Evolutionary conservation across 768 basidiomycete genomes (phyloP), one percentile per base, ranked within the genome.

Genomic region (Mycena polygramma): DNA sequence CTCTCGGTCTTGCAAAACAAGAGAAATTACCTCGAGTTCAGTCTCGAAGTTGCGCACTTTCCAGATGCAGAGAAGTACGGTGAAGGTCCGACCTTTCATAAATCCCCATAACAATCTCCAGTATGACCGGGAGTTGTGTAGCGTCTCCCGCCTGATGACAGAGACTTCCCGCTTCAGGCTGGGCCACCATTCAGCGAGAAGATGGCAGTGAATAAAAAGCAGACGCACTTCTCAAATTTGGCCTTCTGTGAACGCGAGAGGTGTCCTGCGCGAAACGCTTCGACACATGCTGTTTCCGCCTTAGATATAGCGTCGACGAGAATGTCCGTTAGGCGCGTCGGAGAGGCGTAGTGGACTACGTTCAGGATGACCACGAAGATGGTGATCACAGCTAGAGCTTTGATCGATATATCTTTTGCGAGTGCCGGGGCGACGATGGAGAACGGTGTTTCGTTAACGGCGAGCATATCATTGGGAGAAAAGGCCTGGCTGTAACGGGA

Each of bases 121-220:
- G 10, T 7, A 5, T 7, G 65, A 66, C 1, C 49, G 57, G 20
- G 65, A 66, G 39, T 51, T 51, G n/a, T 20, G 46, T 0, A 66
- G 37, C 24, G 15, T 58, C 26, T 17, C 37, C n/a, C 37, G 20
- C 19, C 37, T 43, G 15, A 57, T 48, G 2, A 4, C 24, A 0
- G 64, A 66, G 0, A 66, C 64, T 20, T 58, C 51, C 45, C 22
- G 37, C 37, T 66, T 55, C 4, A 66, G 64, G 2, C 64, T 66
- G 26, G 39, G 6, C 0, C 2, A 17, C 43, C n/a, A n/a, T n/a
- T n/a, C n/a, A n/a, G n/a, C n/a, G n/a, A n/a, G n/a, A n/a, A n/a
- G n/a, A n/a, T n/a, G 10, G 43, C 8, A 11, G 10, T 4, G 20
- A 53, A 39, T 13, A 53, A 24, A 53, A 10, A 20, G 39, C 39